Percentiles rank a stretch among this genome's conserved stretches.
phyloP scores from a whole-genome alignment of 768 basidiomycete species.

The Holtermannia corniformis region DNA sequence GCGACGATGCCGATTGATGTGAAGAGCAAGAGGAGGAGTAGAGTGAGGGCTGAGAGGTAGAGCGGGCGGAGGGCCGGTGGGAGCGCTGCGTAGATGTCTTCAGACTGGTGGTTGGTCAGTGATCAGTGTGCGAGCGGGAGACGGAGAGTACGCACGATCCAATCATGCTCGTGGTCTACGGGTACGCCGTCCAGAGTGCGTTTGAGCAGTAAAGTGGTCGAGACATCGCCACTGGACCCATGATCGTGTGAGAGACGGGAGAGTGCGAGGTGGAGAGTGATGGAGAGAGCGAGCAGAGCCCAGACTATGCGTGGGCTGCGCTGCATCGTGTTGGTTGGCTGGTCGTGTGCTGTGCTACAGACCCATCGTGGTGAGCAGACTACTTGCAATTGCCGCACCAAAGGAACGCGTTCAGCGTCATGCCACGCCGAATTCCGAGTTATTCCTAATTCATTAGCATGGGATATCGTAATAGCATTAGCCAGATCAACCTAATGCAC shows the following conservation, averaged over 20 bases:
- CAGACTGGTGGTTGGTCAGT: slow-evolving; percentile 13
- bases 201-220: background rate
- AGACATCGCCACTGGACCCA: background rate
- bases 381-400: too few species aligned
- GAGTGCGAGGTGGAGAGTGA: slow-evolving; percentile 15
- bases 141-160: background rate
- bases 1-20: slow-evolving; percentile 90
- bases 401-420: too few species aligned
- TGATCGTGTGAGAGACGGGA: background rate
- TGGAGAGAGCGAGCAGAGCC: slow-evolving; percentile 23
- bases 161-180: background rate
- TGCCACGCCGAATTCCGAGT: too few species aligned
- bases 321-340: too few species aligned
- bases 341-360: background rate
- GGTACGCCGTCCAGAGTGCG: slow-evolving; percentile 1
- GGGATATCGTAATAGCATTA: too few species aligned
- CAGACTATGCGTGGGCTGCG: slow-evolving; percentile 11
- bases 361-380: too few species aligned
- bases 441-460: too few species aligned
- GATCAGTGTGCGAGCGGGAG: background rate
- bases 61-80: slow-evolving; percentile 8
- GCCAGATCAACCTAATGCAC: too few species aligned
- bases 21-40: slow-evolving; percentile 61
- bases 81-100: slow-evolving; percentile 12
- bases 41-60: slow-evolving; percentile 7